Evolutionary conservation across 768 basidiomycete species (phyloP), one percentile per base, ranked within the genome.

Genomic region (Psilocybe cubensis): DNA sequence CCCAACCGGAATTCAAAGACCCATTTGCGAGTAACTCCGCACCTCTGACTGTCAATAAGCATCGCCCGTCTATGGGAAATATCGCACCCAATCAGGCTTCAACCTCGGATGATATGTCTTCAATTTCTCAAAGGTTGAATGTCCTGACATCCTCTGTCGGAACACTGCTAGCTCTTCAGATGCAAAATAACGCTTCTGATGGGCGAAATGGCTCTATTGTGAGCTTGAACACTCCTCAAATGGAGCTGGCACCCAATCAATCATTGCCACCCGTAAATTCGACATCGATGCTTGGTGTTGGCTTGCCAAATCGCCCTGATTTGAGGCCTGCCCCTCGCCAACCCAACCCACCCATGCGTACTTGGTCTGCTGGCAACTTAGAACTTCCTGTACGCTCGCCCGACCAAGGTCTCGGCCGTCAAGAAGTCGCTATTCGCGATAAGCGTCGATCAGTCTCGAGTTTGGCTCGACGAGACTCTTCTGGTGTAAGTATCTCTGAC

Each of bases 71-170:
- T 12, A 78, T 88, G 54, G 82, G 83, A 6, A 85, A 81, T 63
- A 85, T 91, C 65, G 84, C 87, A 24, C 88, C 90, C 41, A 89
- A 90, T 69, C 89, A 91, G 74, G 70, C 81, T 31, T 79, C 79
- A 42, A 83, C 86, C 38, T 68, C 78, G 23, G 89, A 93, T 70
- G 91, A 92, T 70, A 84, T 92, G 56, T 77, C 82, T 9, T 82
- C 86, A 49, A 91, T 93, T 41, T 88, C 89, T 9, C 89, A 90
- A 64, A 84, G 91, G 38, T 77, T 95, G 53, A 89, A 86, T 67
- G 87, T 87, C 9, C 75, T 95, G 64, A 91, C 91, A 17, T 86
- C 89, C 2, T 93, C 93, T 7, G 92, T 95, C 50, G 89, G 92
- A 21, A 92, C 93, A 69, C 80, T 95, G 23, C 82, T 94, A 8